Percentiles rank a stretch among this genome's conserved stretches.
These are phyloP conservation scores for Selaginella moellendorffii DNA, from an alignment of 75 land plant genomes.

Conservation along the genomic window DNA sequence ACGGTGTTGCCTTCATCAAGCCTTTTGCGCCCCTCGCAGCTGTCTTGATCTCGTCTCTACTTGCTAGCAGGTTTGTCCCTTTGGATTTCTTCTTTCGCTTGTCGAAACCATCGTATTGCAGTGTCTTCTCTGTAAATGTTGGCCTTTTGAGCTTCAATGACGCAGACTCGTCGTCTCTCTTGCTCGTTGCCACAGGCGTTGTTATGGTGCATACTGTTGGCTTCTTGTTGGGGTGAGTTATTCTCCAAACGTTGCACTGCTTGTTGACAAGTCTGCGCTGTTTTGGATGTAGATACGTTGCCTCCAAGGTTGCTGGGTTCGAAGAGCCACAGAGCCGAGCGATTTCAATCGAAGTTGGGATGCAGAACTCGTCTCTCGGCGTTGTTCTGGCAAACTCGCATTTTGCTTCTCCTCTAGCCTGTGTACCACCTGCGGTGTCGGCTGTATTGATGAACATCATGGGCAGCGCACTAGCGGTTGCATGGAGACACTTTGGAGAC, in stretches of 20 bases:
- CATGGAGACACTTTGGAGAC: constrained; percentile 47
- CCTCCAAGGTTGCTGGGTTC: constrained; percentile 40
- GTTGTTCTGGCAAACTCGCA: constrained; percentile 61
- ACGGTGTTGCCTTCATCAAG: constrained; percentile 24
- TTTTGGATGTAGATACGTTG: constrained; percentile 34
- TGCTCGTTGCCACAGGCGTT: constrained; percentile 33
- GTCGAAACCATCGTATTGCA: constrained; percentile 8
- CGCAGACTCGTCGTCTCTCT: constrained; percentile 5
- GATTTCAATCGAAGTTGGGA: constrained; percentile 74
- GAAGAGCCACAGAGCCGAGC: constrained; percentile 50
- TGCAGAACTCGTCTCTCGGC: constrained; percentile 76
- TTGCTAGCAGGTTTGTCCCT: constrained; percentile 53
- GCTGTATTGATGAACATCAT: constrained; percentile 73
- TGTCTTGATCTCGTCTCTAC: constrained; percentile 53
- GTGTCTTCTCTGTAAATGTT: constrained; percentile 78
- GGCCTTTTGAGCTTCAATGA: constrained; percentile 20
- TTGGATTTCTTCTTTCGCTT: neutral
- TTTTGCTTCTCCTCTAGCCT: constrained; percentile 51
- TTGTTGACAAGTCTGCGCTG: constrained; percentile 1
- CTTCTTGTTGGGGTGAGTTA: constrained; percentile 56
- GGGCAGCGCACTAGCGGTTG: constrained; percentile 60
- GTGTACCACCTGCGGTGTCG: constrained; percentile 53
- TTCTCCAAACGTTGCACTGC: neutral
- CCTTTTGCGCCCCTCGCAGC: constrained; percentile 68
- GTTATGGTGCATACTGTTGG: constrained; percentile 49